Evolutionary conservation across 75 land plant species (phyloP).

Genomic region (Pseudotsuga menziesii): DNA sequence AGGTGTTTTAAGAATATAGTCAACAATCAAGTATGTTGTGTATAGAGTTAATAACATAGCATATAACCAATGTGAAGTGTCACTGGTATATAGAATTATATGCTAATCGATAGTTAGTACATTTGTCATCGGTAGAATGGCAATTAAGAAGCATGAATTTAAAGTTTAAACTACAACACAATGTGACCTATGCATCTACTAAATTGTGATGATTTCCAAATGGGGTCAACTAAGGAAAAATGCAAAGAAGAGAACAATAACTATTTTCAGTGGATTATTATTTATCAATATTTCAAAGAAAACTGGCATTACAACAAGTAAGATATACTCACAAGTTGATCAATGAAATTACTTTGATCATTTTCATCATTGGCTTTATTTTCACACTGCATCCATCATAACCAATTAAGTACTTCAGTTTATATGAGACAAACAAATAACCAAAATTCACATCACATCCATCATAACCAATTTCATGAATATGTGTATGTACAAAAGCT

Average conservation of each 20-base stretch:
- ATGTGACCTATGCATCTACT: background rate
- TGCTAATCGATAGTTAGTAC: too few relatives aligned
- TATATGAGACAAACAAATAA: too few relatives aligned
- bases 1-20: background rate
- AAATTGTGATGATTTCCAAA: background rate
- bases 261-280: background rate
- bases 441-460: too few relatives aligned
- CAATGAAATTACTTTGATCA: slow-evolving; percentile 1
- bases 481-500: background rate
- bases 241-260: background rate
- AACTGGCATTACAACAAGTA: background rate
- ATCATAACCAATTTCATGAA: background rate
- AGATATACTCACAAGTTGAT: slow-evolving; percentile 4
- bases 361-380: background rate
- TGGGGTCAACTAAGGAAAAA: background rate
- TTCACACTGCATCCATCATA: background rate
- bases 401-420: too few relatives aligned
- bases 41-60: background rate
- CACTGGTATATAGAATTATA: background rate
- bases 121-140: too few relatives aligned
- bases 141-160: background rate
- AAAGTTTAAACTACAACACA: background rate
- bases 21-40: background rate
- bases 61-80: background rate
- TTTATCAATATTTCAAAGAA: background rate